Percentiles rank a stretch among this genome's conserved stretches.
These are phyloP conservation scores for Fragilaria radians DNA, from an alignment of 108 stramenopile genomes.

Conservation along the genomic window DNA sequence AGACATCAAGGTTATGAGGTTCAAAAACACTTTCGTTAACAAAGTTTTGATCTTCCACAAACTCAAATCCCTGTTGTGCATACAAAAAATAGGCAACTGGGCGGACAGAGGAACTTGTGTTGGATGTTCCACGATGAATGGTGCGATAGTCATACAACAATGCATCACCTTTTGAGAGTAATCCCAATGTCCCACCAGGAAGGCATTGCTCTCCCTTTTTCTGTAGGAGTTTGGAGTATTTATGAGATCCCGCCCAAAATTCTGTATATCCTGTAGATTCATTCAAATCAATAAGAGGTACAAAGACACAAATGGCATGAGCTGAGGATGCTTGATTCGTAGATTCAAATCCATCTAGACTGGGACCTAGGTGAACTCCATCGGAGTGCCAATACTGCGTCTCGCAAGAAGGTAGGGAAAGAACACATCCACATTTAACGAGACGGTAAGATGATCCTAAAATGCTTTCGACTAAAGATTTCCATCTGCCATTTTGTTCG, in stretches of 20 bases:
- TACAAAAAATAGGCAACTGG: neutral
- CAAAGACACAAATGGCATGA: neutral
- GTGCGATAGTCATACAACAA: conserved; percentile 49
- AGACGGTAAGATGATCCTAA: neutral
- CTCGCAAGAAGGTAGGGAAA: neutral
- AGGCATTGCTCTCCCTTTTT: neutral
- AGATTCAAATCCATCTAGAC: neutral
- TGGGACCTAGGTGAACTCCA: neutral
- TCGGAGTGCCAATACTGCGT: neutral
- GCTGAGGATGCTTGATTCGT: neutral
- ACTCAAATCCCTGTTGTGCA: neutral
- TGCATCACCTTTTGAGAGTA: conserved; percentile 32
- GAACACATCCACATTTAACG: neutral
- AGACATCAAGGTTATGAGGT: too few species aligned
- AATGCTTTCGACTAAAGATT: neutral
- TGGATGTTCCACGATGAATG: conserved; percentile 44
- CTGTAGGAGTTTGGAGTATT: neutral
- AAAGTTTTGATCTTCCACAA: conserved; percentile 1
- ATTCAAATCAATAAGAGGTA: neutral
- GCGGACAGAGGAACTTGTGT: conserved; percentile 1
- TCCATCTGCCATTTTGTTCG: neutral
- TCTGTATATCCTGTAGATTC: neutral
- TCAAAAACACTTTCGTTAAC: neutral
- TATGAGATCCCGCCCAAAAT: conserved; percentile 1
- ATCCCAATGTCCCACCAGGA: neutral